These are phyloP conservation scores for Melampsora larici-populina DNA, from an alignment of 1,284 basidiomycete genomes.

Conservation along the genomic window DNA sequence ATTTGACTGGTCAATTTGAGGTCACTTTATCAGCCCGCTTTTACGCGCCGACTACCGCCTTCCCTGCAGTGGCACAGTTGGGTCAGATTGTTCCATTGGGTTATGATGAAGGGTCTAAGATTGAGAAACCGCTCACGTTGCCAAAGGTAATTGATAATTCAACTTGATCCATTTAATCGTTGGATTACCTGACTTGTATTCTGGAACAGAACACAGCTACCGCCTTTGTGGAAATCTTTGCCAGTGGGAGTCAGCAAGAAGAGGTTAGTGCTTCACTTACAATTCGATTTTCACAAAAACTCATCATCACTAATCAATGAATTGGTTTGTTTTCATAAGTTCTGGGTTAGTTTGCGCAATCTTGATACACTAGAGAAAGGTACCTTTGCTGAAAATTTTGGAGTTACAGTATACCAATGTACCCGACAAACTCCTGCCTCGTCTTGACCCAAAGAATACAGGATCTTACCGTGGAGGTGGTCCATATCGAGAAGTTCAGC, in stretches of 20 bases:
- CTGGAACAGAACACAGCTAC: constrained; percentile 27
- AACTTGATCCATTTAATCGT: not conserved
- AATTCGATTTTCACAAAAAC: not conserved
- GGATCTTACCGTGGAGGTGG: constrained; percentile 60
- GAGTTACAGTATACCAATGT: constrained; percentile 65
- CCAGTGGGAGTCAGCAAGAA: constrained; percentile 35
- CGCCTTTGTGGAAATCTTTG: constrained; percentile 35
- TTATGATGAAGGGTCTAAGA: constrained; percentile 9
- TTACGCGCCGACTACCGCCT: constrained; percentile 18
- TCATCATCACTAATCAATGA: not conserved
- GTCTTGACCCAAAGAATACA: constrained; percentile 58
- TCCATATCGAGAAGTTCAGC: constrained; percentile 72
- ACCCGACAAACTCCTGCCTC: constrained; percentile 62
- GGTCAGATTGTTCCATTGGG: constrained; percentile 19
- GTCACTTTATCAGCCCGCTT: constrained; percentile 35
- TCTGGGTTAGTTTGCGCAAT: constrained; percentile 26
- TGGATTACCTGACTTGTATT: not conserved
- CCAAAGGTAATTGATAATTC: constrained; percentile 5
- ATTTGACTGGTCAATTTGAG: constrained; percentile 29
- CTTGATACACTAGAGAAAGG: not conserved
- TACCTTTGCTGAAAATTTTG: not conserved
- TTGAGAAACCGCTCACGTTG: constrained; percentile 11
- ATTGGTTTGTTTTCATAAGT: not conserved
- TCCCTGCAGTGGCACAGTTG: constrained; percentile 11
- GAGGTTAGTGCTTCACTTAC: constrained; percentile 2